These are phyloP conservation scores for Starmerella bombi DNA, from an alignment of 805 yeast genomes.

Conservation along the genomic window DNA sequence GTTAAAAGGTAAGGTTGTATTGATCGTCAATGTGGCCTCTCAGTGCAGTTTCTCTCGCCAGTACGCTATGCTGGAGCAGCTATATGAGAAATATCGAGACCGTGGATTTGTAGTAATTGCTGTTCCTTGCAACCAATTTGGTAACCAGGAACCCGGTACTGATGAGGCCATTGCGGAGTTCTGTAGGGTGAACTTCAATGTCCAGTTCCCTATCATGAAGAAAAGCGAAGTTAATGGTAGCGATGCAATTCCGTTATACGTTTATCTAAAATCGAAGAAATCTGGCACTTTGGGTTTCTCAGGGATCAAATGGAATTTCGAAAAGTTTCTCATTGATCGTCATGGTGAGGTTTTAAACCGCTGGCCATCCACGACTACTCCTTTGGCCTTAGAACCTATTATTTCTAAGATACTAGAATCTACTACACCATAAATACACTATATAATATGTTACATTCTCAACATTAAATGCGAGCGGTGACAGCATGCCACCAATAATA, in stretches of 20 bases:
- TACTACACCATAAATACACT: too few relatives aligned
- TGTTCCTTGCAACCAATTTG: constrained; percentile 88
- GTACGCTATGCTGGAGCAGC: constrained; percentile 52
- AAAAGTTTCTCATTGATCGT: constrained; percentile 50
- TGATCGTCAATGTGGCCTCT: constrained; percentile 79
- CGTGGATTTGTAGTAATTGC: constrained; percentile 59
- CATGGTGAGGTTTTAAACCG: constrained; percentile 49
- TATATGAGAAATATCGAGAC: constrained; percentile 51
- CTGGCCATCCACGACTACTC: constrained; percentile 55
- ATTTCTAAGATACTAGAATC: constrained; percentile 5
- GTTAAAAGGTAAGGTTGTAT: constrained; percentile 65
- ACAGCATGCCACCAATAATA: too few relatives aligned
- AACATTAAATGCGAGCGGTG: too few relatives aligned
- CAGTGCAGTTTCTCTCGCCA: constrained; percentile 72
- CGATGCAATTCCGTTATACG: constrained; percentile 65
- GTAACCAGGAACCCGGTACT: constrained; percentile 60
- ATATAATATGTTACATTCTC: too few relatives aligned
- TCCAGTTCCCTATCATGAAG: constrained; percentile 73
- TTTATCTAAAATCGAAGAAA: constrained; percentile 57
- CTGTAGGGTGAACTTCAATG: constrained; percentile 76
- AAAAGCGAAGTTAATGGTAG: constrained; percentile 85
- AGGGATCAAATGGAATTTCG: constrained; percentile 70
- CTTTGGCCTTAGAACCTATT: constrained; percentile 34
- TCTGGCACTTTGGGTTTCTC: constrained; percentile 50
- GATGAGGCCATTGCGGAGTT: constrained; percentile 57